These are phyloP conservation scores for Hypoxylon cercidicola DNA, from an alignment of 495 filamentous ascomycete species.

Conservation along the genomic window DNA sequence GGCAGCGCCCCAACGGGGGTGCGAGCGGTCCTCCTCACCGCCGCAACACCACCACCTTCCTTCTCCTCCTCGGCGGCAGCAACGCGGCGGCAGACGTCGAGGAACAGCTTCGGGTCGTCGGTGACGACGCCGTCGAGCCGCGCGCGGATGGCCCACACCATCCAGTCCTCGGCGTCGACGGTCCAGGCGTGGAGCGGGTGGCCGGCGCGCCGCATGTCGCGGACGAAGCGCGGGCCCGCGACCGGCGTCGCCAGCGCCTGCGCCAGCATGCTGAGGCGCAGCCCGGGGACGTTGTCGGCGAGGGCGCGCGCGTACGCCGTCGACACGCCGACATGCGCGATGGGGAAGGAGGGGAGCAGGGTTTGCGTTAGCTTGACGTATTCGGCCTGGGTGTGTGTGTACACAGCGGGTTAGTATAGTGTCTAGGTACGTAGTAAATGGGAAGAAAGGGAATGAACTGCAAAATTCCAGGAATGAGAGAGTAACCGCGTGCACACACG, in stretches of 20 bases:
- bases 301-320: constrained; percentile 75
- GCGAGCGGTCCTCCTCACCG: neutral
- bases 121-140: constrained; percentile 56
- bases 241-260: constrained; percentile 69
- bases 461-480: neutral
- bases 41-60: neutral
- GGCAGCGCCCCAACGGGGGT: neutral
- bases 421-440: too few species aligned
- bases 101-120: constrained; percentile 63
- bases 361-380: constrained; percentile 68
- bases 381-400: too few species aligned
- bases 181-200: constrained; percentile 83
- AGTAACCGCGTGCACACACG: neutral
- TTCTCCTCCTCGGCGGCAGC: constrained; percentile 9
- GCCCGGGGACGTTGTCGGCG: constrained; percentile 63
- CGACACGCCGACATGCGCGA: constrained; percentile 79
- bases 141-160: constrained; percentile 73
- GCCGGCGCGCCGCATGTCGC: constrained; percentile 61
- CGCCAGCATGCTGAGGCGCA: constrained; percentile 81
- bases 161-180: constrained; percentile 76
- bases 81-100: constrained; percentile 52
- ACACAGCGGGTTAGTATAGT: too few species aligned
- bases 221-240: constrained; percentile 68
- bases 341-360: constrained; percentile 72
- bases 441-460: neutral